Conservation (phyloP, 495 filamentous ascomycete genomes). For the Penicillium maclennaniae region DNA sequence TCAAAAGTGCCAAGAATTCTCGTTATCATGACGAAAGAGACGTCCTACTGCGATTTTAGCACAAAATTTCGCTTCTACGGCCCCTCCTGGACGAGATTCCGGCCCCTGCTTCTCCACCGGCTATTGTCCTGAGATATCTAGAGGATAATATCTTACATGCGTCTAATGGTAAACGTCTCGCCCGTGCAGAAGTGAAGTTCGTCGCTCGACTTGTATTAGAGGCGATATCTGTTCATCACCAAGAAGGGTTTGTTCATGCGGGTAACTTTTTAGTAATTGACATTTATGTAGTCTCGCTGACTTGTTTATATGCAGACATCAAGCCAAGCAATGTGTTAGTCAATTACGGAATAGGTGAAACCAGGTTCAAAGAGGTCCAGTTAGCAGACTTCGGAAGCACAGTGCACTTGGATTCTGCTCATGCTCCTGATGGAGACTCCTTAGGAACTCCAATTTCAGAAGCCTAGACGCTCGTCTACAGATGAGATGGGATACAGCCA, state of each 20-base stretch:
- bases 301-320: background rate
- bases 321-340: background rate
- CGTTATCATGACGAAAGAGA: slow-evolving; percentile 41
- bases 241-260: background rate
- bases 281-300: background rate
- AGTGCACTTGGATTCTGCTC: background rate
- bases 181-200: background rate
- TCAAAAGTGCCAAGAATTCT: slow-evolving; percentile 19
- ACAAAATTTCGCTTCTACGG: slow-evolving; percentile 25
- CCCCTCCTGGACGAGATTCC: slow-evolving; percentile 39
- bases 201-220: background rate
- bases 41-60: slow-evolving; percentile 39
- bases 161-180: slow-evolving; percentile 21
- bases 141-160: slow-evolving; percentile 37
- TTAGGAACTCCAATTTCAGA: background rate
- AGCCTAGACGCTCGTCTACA: background rate
- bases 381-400: background rate
- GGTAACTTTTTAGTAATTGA: background rate
- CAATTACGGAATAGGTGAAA: background rate
- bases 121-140: slow-evolving; percentile 39
- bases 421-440: background rate
- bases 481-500: background rate
- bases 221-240: background rate
- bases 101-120: slow-evolving; percentile 34
- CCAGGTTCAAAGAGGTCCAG: background rate